Evolutionary conservation across 2,329 filamentous ascomycete genomes (phyloP), one percentile per base, ranked within the genome.

Genomic region (Cladosporium sphaerospermum): DNA sequence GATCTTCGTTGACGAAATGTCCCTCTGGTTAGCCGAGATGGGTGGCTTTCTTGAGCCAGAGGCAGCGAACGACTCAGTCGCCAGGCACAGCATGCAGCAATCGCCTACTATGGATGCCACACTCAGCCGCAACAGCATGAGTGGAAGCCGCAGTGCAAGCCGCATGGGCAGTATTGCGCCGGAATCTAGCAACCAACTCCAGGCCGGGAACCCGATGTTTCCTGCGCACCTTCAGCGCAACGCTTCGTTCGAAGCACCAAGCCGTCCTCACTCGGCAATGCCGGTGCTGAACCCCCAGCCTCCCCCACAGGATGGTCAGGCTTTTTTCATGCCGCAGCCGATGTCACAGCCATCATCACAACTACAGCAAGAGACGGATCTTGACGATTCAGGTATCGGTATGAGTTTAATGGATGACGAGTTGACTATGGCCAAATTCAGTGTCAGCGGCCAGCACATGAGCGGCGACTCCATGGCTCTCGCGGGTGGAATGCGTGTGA

Each of bases 1-100:
- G 68, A 91, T 92, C 54, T 97, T 92, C 78, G 81, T 96, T 49
- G 91, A 96, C 64, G 92, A 97, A 72, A 95, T 95, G 88, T 83
- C 90, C 46, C 79, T 86, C 54, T 96, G 95, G 79, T 77, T 96
- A 60, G 89, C 89, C 0, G 89, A 95, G 63, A 85, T 91, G 62
- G 92, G 91, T 47, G 92, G 92, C 0, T 96, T 96, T 66, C 84
- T 96, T 75, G 77, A 77, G 32, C 75, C 57, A 9, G 54, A 54
- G 28, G 45, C 40, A 3, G 54, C 51, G 4, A 41, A 47, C 3
- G 51, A 46, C 16, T 13, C 37, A n/a, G 31, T 42, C 14, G 45
- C 42, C n/a, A 43, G 36, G 16, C 36, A 42, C 8, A 36, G 51
- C 43, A 41, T 44, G 39, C 45, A 44, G 18, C 53, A 46, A 10